Evolutionary conservation across 2,329 filamentous ascomycete species (phyloP).

Genomic region (Phialophora expanda): DNA sequence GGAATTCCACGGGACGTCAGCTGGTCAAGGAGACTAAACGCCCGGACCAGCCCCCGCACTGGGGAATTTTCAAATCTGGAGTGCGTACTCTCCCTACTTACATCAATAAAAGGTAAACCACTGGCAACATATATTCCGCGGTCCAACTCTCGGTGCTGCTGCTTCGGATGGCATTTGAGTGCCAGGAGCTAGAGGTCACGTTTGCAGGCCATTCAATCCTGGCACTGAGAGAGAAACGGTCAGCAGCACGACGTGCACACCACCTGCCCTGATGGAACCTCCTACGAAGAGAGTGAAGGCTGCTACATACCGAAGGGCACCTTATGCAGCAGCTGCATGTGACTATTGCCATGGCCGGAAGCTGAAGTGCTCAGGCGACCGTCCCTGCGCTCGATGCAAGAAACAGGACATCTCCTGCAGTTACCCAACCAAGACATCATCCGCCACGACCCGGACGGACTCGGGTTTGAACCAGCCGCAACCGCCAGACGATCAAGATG

Average conservation of each 20-base stretch:
- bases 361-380: constrained; percentile 22
- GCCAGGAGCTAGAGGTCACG: background rate
- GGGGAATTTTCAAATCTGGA: background rate
- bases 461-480: background rate
- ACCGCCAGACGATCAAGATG: background rate
- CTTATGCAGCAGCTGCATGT: constrained; percentile 21
- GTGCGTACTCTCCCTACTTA: background rate
- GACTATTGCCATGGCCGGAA: constrained; percentile 22
- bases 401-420: constrained; percentile 21
- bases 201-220: background rate
- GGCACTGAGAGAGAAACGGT: background rate
- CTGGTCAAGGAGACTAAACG: too few relatives aligned
- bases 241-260: background rate
- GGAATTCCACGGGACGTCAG: too few relatives aligned
- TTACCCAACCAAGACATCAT: constrained; percentile 7
- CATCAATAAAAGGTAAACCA: background rate
- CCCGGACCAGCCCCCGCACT: background rate
- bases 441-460: constrained; percentile 2
- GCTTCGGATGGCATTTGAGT: background rate
- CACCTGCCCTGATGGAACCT: constrained; percentile 5
- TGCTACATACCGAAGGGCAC: constrained; percentile 6
- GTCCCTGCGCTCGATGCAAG: constrained; percentile 20
- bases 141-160: background rate
- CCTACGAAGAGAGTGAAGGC: constrained; percentile 16
- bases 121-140: background rate